Base-by-base conservation (phyloP, 768 basidiomycete genomes). In the Mycena latifolia region DNA sequence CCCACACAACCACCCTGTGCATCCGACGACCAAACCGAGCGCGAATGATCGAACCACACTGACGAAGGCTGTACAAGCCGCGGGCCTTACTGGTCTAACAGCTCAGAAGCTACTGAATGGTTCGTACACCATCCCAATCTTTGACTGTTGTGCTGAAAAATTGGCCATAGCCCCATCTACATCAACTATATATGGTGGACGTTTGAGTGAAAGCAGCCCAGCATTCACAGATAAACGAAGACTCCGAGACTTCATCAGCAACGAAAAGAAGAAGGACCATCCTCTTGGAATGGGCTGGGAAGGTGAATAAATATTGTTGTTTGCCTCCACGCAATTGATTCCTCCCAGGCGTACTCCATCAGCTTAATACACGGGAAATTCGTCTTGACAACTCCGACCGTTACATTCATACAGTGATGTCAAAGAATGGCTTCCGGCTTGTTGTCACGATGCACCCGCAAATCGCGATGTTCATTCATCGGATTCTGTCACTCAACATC, bases 1-100 rank as follows among this genome's bases (percentile, higher is more conserved):
- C 4, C 24, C 54, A 37, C 65, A 66, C 41, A 66, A 66, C 41
- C 65, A 66, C 48, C 59, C 65, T 0, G 54, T 31, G 2, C 60
- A 66, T 53, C 65, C 60, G 3, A 25, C n/a, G 22, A 56, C 54
- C 17, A 56, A 66, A 31, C 65, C 65, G 1, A 62, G 59, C 24
- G 22, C 50, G 7, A 12, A 29, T 17, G 65, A 66, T 37, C 22
- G 39, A 31, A 14, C 28, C 18, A 41, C 29, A 24, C 50, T 61
- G 2, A n/a, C 11, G 6, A 35, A 35, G 9, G 65, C 54, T 0
- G 27, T 67, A 9, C 9, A 50, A 2, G 60, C 59, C 0, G 37
- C 55, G 12, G 65, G 65, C 1, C 22, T 58, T 3, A 33, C 33
- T 3, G 55, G 50, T 5, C 17, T 66, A 9, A 66, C 65, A 0